Conservation (phyloP, 2,329 filamentous ascomycete species). For the Lithohypha guttulata region DNA sequence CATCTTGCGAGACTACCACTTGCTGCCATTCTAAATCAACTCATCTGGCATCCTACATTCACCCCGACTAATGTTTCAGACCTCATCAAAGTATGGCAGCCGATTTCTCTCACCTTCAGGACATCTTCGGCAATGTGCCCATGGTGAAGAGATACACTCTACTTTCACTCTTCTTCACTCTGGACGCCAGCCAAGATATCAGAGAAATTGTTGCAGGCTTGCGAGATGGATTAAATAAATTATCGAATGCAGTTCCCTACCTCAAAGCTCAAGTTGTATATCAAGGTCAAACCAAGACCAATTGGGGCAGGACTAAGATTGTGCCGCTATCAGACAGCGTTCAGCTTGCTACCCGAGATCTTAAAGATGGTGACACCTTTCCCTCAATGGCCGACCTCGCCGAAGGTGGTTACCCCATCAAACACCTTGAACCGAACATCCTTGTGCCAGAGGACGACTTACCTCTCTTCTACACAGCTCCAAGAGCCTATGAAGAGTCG, state of each 20-base stretch:
- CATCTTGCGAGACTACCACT: too few species aligned
- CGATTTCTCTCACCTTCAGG: neutral
- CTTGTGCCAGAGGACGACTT: constrained; percentile 36
- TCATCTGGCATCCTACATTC: too few species aligned
- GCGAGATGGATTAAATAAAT: constrained; percentile 28
- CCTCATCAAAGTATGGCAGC: too few species aligned
- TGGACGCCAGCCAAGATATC: constrained; percentile 21
- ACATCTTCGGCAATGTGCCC: neutral
- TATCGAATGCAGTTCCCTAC: constrained; percentile 38
- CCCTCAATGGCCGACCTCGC: constrained; percentile 32
- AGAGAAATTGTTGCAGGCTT: constrained; percentile 25
- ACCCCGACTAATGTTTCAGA: too few species aligned
- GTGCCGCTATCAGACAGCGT: constrained; percentile 24
- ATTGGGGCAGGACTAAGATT: constrained; percentile 33
- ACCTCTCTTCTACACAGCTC: constrained; percentile 22
- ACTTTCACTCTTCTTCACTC: constrained; percentile 32
- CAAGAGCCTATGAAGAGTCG: constrained; percentile 12
- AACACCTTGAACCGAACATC: constrained; percentile 38
- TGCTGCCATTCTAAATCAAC: too few species aligned
- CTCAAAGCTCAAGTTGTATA: constrained; percentile 36
- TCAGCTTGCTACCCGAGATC: constrained; percentile 34
- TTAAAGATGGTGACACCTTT: constrained; percentile 27
- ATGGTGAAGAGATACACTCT: constrained; percentile 17
- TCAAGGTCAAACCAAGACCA: constrained; percentile 23
- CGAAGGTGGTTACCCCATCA: constrained; percentile 34